A percentile compares a stretch with the other conserved stretches of the same genome.
phyloP scores from a whole-genome alignment of 306 rosid species.

The Cicer pinnatifidum region DNA sequence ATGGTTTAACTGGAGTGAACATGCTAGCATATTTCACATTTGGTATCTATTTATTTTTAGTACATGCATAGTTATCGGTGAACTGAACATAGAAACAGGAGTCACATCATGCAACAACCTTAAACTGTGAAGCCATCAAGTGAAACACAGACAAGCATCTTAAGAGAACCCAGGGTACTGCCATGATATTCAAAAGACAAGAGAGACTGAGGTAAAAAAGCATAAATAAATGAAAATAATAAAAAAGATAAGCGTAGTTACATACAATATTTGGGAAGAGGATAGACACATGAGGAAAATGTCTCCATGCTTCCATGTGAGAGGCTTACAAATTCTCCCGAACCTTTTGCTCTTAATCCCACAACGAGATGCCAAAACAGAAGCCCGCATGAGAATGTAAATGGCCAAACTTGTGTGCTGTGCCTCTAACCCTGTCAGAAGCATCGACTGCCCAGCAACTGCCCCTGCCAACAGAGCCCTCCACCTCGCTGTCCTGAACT shows the following conservation, averaged over 20 bases:
- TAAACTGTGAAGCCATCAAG: constrained; percentile 18
- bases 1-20: neutral
- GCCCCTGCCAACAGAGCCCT: constrained; percentile 95
- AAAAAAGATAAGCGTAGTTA: constrained; percentile 21
- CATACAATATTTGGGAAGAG: constrained; percentile 93
- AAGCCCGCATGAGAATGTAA: constrained; percentile 92
- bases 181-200: constrained; percentile 24
- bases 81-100: constrained; percentile 23
- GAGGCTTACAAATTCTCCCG: constrained; percentile 86
- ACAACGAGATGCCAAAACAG: constrained; percentile 88
- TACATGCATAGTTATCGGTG: constrained; percentile 28
- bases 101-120: constrained; percentile 12
- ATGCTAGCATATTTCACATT: constrained; percentile 13
- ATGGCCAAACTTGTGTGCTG: constrained; percentile 92
- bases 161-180: constrained; percentile 2
- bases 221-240: neutral
- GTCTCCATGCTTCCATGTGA: constrained; percentile 95
- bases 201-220: neutral
- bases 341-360: constrained; percentile 94
- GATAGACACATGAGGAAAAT: constrained; percentile 96
- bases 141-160: neutral
- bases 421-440: constrained; percentile 78
- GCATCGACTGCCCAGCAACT: constrained; percentile 91
- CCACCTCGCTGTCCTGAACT: constrained; percentile 94
- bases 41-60: constrained; percentile 5